These are phyloP conservation scores for Urtica urens DNA, from an alignment of 306 rosid species.

Conservation along the genomic window DNA sequence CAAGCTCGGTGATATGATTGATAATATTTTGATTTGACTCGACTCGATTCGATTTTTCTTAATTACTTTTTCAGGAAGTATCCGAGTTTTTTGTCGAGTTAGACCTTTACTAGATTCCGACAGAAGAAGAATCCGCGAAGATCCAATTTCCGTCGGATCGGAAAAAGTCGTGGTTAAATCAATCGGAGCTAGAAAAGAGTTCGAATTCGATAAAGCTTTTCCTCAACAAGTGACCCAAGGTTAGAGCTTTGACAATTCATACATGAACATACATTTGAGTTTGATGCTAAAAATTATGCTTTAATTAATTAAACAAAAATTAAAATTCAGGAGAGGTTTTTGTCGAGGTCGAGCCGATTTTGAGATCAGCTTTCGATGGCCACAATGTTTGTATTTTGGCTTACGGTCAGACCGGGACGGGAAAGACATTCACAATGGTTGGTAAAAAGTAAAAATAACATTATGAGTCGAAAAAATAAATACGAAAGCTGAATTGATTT, in stretches of 20 bases:
- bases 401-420: slow-evolving; percentile 94
- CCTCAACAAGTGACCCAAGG: slow-evolving; percentile 72
- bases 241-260: slow-evolving; percentile 23
- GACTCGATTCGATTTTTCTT: slow-evolving; percentile 1
- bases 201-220: slow-evolving; percentile 76
- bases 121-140: slow-evolving; percentile 35
- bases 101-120: slow-evolving; percentile 42
- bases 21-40: slow-evolving; percentile 1
- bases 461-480: too few species aligned
- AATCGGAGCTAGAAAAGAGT: slow-evolving; percentile 57
- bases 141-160: slow-evolving; percentile 42
- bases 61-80: slow-evolving; percentile 52
- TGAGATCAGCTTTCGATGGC: slow-evolving; percentile 83
- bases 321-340: slow-evolving; percentile 52
- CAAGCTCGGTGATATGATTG: neutral
- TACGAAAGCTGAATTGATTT: slow-evolving; percentile 7
- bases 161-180: slow-evolving; percentile 56
- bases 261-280: slow-evolving; percentile 2
- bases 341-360: slow-evolving; percentile 78
- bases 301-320: too few species aligned
- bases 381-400: slow-evolving; percentile 82
- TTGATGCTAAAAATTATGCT: slow-evolving; percentile 11
- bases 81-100: slow-evolving; percentile 78
- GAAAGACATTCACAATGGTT: slow-evolving; percentile 96
- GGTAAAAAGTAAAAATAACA: slow-evolving; percentile 17